These are phyloP conservation scores for Neltuma alba DNA, from an alignment of 306 rosid genomes.

Conservation along the genomic window DNA sequence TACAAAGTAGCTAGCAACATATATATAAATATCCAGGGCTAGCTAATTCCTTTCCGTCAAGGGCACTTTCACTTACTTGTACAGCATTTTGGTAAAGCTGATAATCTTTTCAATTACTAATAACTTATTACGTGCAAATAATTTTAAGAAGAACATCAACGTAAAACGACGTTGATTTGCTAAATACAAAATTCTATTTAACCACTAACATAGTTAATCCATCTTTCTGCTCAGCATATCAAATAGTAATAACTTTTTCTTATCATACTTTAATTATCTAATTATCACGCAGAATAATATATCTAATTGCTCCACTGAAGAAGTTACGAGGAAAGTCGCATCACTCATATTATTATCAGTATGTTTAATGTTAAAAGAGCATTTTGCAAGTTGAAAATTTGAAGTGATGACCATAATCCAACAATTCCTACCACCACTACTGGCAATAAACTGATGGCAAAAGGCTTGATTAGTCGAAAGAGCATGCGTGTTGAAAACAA, in stretches of 20 bases:
- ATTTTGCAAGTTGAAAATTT: background rate
- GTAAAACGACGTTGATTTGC: background rate
- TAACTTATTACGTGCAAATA: background rate
- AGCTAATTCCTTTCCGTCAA: background rate
- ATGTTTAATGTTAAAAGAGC: background rate
- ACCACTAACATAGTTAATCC: background rate
- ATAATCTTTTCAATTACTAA: background rate
- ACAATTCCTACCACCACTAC: conserved; percentile 32
- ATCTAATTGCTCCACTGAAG: background rate
- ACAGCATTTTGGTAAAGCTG: background rate
- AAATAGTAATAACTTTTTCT: background rate
- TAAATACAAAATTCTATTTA: background rate
- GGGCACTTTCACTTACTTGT: background rate
- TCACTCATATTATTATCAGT: background rate
- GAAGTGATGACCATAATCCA: background rate
- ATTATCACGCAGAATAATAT: background rate
- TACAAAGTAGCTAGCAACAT: background rate
- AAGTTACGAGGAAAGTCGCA: background rate
- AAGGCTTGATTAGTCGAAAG: conserved; percentile 9
- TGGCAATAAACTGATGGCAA: background rate
- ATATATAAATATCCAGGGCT: background rate
- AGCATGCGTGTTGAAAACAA: conserved; percentile 33
- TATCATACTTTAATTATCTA: background rate
- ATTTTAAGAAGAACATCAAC: background rate
- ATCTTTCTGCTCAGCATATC: background rate